Evolutionary conservation across 2,329 filamentous ascomycete species (phyloP).

Genomic region (Leptosphaerulina australis): DNA sequence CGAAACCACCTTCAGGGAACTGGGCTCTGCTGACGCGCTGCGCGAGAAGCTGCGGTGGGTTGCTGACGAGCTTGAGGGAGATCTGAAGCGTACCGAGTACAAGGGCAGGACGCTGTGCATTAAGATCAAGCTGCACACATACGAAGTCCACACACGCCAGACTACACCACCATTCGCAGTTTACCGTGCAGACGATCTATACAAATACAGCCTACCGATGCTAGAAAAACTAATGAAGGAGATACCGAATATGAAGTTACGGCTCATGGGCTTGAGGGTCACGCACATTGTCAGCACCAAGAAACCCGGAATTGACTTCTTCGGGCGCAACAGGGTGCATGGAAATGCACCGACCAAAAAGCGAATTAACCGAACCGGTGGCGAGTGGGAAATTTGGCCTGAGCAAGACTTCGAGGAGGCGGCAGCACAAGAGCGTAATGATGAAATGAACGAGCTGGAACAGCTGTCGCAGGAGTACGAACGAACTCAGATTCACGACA

Average conservation of each 20-base stretch:
- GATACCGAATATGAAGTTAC: slow-evolving; percentile 75
- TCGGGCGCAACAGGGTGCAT: slow-evolving; percentile 59
- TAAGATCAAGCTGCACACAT: slow-evolving; percentile 93
- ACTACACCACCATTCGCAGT: slow-evolving; percentile 75
- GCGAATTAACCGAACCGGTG: slow-evolving; percentile 37
- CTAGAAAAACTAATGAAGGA: slow-evolving; percentile 83
- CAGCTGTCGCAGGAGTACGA: slow-evolving; percentile 64
- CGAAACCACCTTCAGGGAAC: slow-evolving; percentile 86
- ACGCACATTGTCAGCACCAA: slow-evolving; percentile 87
- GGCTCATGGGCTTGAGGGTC: slow-evolving; percentile 87
- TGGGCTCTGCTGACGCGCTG: slow-evolving; percentile 70
- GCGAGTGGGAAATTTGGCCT: slow-evolving; percentile 71
- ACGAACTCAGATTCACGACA: slow-evolving; percentile 20
- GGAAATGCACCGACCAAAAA: slow-evolving; percentile 15
- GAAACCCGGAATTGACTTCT: slow-evolving; percentile 80
- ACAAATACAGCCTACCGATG: slow-evolving; percentile 80
- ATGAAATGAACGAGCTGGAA: slow-evolving; percentile 67
- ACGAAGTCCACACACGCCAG: slow-evolving; percentile 88
- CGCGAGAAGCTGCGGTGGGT: slow-evolving; percentile 79
- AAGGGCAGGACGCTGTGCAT: slow-evolving; percentile 90
- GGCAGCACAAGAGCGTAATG: slow-evolving; percentile 63
- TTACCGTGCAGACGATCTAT: slow-evolving; percentile 77
- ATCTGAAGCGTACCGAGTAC: slow-evolving; percentile 77
- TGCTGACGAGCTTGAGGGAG: slow-evolving; percentile 85
- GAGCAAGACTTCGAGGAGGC: slow-evolving; percentile 70